Conservation (phyloP, 2,329 filamentous ascomycete species). For the Keithomyces neogunnii region DNA sequence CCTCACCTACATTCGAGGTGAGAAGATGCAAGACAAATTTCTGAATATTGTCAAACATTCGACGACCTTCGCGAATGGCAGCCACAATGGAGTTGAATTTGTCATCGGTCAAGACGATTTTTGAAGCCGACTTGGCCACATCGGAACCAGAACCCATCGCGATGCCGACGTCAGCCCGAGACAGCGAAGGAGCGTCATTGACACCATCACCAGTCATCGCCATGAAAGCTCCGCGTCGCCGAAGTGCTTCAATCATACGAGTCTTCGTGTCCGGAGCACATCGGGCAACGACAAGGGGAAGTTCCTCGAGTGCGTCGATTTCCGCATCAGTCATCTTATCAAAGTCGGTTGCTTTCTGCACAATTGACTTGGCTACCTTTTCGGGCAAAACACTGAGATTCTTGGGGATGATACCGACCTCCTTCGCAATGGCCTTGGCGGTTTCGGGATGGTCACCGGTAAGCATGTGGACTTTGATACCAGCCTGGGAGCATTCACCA, state of each 20-base stretch:
- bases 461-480: slow-evolving; percentile 76
- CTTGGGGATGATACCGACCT: slow-evolving; percentile 67
- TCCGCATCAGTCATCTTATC: slow-evolving; percentile 67
- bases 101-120: slow-evolving; percentile 79
- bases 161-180: slow-evolving; percentile 76
- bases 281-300: slow-evolving; percentile 75
- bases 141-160: slow-evolving; percentile 86
- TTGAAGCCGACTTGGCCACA: slow-evolving; percentile 74
- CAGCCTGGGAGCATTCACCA: slow-evolving; percentile 59
- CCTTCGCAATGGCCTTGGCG: slow-evolving; percentile 66
- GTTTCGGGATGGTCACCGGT: slow-evolving; percentile 77
- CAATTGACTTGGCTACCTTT: slow-evolving; percentile 57
- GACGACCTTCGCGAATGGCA: slow-evolving; percentile 72
- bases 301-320: slow-evolving; percentile 65
- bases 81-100: slow-evolving; percentile 83
- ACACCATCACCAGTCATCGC: slow-evolving; percentile 88
- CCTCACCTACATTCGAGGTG: slow-evolving; percentile 76
- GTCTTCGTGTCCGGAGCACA: slow-evolving; percentile 83
- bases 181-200: slow-evolving; percentile 76
- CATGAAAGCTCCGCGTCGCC: slow-evolving; percentile 66
- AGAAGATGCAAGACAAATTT: slow-evolving; percentile 78
- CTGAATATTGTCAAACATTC: slow-evolving; percentile 85
- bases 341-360: slow-evolving; percentile 70
- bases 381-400: slow-evolving; percentile 52
- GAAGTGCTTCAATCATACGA: slow-evolving; percentile 82